A percentile compares a stretch with the other conserved stretches of the same genome.
Evolutionary conservation across 495 filamentous ascomycete genomes (phyloP).

Genomic region (Hypoxylon lienhwacheense): DNA sequence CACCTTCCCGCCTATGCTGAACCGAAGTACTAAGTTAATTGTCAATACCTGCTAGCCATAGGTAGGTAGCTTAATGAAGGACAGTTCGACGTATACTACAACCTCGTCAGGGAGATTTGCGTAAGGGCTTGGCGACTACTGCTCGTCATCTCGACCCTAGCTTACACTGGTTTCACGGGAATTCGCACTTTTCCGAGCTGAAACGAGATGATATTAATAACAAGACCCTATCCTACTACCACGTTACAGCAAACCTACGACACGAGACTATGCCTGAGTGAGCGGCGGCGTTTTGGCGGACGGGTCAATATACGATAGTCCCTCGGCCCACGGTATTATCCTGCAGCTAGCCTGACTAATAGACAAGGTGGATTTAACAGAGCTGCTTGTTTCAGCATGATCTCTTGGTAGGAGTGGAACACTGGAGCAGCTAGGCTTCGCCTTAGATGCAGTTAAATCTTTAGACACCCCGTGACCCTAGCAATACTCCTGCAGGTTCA

Average conservation of each 20-base stretch:
- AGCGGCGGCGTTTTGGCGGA: too few relatives aligned
- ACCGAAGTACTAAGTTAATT: background rate
- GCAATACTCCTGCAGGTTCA: background rate
- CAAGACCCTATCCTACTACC: background rate
- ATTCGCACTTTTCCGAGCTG: too few relatives aligned
- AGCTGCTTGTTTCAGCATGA: background rate
- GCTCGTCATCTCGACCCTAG: background rate
- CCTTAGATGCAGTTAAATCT: background rate
- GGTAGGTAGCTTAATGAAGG: too few relatives aligned
- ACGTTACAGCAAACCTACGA: background rate
- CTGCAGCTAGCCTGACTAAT: background rate
- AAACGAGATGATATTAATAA: too few relatives aligned
- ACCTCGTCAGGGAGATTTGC: too few relatives aligned
- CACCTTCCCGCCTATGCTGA: background rate
- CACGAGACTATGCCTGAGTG: background rate
- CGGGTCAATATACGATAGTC: background rate
- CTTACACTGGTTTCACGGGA: too few relatives aligned
- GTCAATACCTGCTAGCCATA: too few relatives aligned
- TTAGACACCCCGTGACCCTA: background rate
- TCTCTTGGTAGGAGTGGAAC: background rate
- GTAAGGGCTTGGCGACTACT: background rate
- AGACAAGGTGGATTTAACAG: conserved; percentile 15
- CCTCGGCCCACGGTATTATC: background rate
- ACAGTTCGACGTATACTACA: too few relatives aligned
- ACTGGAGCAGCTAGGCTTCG: conserved; percentile 12